A percentile compares a stretch with the other conserved stretches of the same genome.
Evolutionary conservation across 345 rosid species (phyloP).

Genomic region (Syzygium grande): DNA sequence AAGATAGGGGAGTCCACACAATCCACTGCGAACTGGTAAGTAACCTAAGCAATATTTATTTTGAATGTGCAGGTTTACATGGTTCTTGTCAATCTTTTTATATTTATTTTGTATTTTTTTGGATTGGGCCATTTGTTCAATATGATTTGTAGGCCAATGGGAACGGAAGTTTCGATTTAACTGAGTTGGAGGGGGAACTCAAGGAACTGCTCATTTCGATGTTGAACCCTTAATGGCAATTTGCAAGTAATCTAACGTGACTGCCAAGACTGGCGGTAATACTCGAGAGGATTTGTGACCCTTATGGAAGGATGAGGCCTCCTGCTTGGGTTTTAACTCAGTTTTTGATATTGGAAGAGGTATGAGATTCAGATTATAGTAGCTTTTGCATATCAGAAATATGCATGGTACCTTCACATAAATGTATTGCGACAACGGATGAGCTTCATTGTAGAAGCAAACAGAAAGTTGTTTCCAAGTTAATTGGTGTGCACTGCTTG

Average conservation of each 20-base stretch:
- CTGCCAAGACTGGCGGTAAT: not conserved
- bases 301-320: not conserved
- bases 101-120: not conserved
- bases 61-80: not conserved
- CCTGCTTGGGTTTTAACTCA: not conserved
- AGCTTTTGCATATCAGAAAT: not conserved
- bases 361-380: not conserved
- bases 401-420: not conserved
- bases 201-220: not conserved
- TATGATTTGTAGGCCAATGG: not conserved
- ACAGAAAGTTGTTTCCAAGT: not conserved
- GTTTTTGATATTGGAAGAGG: not conserved
- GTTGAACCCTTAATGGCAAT: not conserved
- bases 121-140: not conserved
- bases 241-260: not conserved
- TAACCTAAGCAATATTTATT: not conserved
- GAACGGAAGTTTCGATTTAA: not conserved
- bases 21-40: constrained; percentile 45
- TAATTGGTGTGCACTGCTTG: not conserved
- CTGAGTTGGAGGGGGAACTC: not conserved
- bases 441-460: not conserved
- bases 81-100: not conserved
- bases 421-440: not conserved
- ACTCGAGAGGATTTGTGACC: not conserved
- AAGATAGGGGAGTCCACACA: constrained; percentile 31